Evolutionary conservation across 129 eudicot species (phyloP).

Genomic region (Centella asiatica): DNA sequence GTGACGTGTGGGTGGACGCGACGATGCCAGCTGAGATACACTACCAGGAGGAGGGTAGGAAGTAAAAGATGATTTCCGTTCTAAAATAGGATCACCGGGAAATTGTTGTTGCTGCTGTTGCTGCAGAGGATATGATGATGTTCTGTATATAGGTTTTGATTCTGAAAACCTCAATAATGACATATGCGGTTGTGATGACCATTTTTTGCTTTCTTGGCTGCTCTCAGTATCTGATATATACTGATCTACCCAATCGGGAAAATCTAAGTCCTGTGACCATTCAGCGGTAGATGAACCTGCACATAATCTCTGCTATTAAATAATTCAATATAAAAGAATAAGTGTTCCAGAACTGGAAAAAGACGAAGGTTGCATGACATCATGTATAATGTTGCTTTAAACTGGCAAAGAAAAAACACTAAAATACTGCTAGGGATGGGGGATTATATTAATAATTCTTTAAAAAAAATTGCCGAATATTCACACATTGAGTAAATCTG

Average conservation of each 20-base stretch:
- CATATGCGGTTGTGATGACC: slow-evolving; percentile 87
- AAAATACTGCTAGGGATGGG: too few species aligned
- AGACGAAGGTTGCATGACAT: neutral
- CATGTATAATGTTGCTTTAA: neutral
- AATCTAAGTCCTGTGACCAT: slow-evolving; percentile 69
- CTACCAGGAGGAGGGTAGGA: slow-evolving; percentile 77
- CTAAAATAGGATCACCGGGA: slow-evolving; percentile 47
- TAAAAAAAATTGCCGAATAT: too few species aligned
- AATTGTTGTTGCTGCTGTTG: slow-evolving; percentile 64
- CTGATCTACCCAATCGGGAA: slow-evolving; percentile 73
- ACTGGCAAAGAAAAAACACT: too few species aligned
- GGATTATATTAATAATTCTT: too few species aligned
- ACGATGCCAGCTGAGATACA: slow-evolving; percentile 42
- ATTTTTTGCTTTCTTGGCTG: slow-evolving; percentile 54
- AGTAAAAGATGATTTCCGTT: slow-evolving; percentile 69
- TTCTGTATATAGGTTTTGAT: slow-evolving; percentile 59
- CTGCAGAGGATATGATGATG: slow-evolving; percentile 80
- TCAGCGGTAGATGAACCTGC: slow-evolving; percentile 96
- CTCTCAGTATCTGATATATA: slow-evolving; percentile 60
- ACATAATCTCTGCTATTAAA: slow-evolving; percentile 1
- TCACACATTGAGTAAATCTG: too few species aligned
- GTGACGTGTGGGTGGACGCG: slow-evolving; percentile 31
- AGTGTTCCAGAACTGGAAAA: too few species aligned
- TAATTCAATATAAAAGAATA: neutral
- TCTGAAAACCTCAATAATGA: slow-evolving; percentile 27